Base-by-base conservation (phyloP, 2,329 filamentous ascomycete genomes). In the Camptophora hylomeconis region DNA sequence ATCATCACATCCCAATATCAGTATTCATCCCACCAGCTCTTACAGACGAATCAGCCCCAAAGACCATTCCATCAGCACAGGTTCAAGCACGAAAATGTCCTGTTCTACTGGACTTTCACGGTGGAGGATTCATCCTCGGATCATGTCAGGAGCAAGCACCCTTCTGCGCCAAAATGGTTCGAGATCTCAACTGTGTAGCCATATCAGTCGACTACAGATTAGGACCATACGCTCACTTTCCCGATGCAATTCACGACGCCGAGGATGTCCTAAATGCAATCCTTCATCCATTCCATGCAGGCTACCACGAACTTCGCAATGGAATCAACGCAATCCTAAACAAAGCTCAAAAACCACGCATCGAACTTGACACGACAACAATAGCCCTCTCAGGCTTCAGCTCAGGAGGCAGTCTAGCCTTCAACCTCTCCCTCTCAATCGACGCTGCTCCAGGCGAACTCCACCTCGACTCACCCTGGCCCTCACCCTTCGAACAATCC, bases 171-270 rank as follows among this genome's bases (percentile, higher is more conserved):
- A 56, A 57, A 50, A 55, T 63, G 46, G 54, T 53, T 17, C 48
- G 55, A 7, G 52, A 59, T 38, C 49, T 61, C 7, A 37, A 37
- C 21, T 41, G 38, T 19, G 49, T 63, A 5, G 58, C 60, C 23
- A 54, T 63, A 26, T 57, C 52, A 26, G 60, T 63, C 3, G 61
- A 62, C 28, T 65, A 65, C 35, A 54, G 61, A 19, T 57, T 63
- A 24, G 60, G 57, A 3, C 61, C 61, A 1, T 52, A 60, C 32
- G 50, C 59, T 32, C 52, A 59, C 20, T 64, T 60, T 26, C 61
- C 60, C 0, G 57, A 58, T 1, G 60, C 61, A 1, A 52, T 63
- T 11, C 53, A 61, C 35, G 61, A 65, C 35, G 56, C 56, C 7
- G 60, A 63, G 29, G 60, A 63, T 32, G 57, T 58, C 2, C 40